Conservation (phyloP, 176 grass and related monocot genomes). For the Hsuehochloa calcarea region DNA sequence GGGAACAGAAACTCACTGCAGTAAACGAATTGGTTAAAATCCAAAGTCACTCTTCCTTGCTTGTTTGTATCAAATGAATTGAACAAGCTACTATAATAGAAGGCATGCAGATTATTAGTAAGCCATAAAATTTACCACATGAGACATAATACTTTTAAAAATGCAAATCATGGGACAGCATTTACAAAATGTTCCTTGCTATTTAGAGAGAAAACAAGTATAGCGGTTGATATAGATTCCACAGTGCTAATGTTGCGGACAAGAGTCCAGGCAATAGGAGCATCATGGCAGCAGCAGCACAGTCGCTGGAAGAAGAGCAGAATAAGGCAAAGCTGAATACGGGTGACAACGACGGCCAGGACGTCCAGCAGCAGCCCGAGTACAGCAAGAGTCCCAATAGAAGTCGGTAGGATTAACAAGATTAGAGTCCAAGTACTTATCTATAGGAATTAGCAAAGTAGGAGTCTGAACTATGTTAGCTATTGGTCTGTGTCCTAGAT, state of each 20-base stretch:
- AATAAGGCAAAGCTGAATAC: too few relatives aligned
- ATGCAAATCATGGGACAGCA: neutral
- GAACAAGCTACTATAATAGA: constrained; percentile 62
- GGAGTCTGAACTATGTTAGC: too few relatives aligned
- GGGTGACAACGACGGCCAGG: too few relatives aligned
- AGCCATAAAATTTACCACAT: neutral
- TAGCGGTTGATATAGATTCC: neutral
- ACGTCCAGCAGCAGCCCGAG: too few relatives aligned
- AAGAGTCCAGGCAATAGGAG: too few relatives aligned
- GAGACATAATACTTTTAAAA: neutral
- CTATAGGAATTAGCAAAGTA: too few relatives aligned
- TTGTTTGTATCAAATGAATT: constrained; percentile 76
- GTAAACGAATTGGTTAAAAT: constrained; percentile 91
- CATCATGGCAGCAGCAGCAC: too few relatives aligned
- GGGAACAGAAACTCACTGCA: constrained; percentile 61
- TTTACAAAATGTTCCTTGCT: neutral
- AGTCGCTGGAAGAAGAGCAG: too few relatives aligned
- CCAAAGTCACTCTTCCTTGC: constrained; percentile 75
- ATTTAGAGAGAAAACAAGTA: constrained; percentile 4
- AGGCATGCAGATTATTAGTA: neutral
- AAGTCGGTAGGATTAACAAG: too few relatives aligned
- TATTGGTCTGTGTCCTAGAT: too few relatives aligned
- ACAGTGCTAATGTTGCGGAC: neutral
- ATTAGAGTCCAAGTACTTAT: too few relatives aligned
- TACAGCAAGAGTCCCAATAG: too few relatives aligned